Evolutionary conservation across 345 rosid species (phyloP).

Genomic region (Dipteronia dyeriana): DNA sequence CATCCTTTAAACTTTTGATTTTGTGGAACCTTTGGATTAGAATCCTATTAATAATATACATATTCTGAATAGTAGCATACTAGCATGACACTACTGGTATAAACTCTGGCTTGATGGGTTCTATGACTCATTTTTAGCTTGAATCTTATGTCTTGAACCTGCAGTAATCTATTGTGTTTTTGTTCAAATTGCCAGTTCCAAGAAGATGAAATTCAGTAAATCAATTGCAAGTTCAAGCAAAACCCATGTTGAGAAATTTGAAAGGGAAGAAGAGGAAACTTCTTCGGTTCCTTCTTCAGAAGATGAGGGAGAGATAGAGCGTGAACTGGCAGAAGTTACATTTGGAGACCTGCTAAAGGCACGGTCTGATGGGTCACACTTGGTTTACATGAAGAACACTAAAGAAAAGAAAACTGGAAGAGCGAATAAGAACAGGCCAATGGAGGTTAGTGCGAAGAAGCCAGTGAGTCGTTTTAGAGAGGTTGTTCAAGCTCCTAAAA

Average conservation of each 20-base stretch:
- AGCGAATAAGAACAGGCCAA: constrained; percentile 47
- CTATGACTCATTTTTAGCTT: no score
- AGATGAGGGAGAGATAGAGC: constrained; percentile 62
- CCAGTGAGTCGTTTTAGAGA: constrained; percentile 79
- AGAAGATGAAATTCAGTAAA: constrained; percentile 31
- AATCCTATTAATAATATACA: no score
- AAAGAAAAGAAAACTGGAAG: constrained; percentile 32
- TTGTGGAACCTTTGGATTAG: no score
- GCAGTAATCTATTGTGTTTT: not conserved
- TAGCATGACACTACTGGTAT: not conserved
- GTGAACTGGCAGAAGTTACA: constrained; percentile 67
- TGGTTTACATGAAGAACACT: constrained; percentile 32
- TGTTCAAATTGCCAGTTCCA: not conserved
- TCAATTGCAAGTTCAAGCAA: constrained; percentile 29
- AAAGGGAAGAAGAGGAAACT: constrained; percentile 24
- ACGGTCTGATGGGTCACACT: constrained; percentile 68
- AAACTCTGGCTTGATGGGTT: not conserved
- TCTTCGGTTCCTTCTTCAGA: constrained; percentile 35
- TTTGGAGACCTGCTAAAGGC: constrained; percentile 80
- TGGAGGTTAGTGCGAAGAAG: constrained; percentile 72
- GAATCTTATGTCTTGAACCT: not conserved
- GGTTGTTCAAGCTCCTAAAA: constrained; percentile 75
- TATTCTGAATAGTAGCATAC: no score
- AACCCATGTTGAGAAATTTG: constrained; percentile 31
- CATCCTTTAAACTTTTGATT: no score